Base-by-base conservation (phyloP, 2,329 filamentous ascomycete genomes). In the Byssochlamys sp. region DNA sequence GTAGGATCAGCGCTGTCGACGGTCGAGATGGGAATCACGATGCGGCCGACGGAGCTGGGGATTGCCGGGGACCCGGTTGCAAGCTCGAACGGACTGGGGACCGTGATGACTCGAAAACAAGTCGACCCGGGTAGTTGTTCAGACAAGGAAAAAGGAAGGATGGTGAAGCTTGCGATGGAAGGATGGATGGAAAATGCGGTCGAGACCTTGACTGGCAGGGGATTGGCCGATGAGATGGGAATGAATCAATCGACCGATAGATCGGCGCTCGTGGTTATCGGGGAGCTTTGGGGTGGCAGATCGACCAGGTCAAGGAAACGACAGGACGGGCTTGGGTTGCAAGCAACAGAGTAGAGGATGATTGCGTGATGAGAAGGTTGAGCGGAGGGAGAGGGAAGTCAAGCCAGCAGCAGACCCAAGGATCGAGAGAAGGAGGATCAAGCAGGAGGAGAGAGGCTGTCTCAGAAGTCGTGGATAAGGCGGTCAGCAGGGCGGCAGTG, bases 291-390 rank as follows among this genome's bases (percentile, higher is more conserved):
- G 29, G 29, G 35, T 39, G 12, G 35, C 35, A 39, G 35, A 19
- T 45, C 5, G n/a, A 45, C 19, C 39, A 45, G 39, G 39, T 7
- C 39, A 4, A 14, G 39, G 39, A 45, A 45, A 45, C 39, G 39
- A 45, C 39, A 45, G 39, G 39, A 45, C 25, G 49, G 45, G 25
- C 25, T 51, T 27, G 49, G 10, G 27, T 10, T 19, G 24, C 25
- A 5, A 26, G 12, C n/a, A 62, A 55, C 24, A 11, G 55, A 57
- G 50, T 59, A 24, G 11, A 12, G 49, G 49, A 28, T 26, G 49
- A 51, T 51, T 26, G 61, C 69, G 67, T 60, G 67, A 65, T 61
- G 67, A 68, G 57, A 71, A 67, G 24, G 24, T 26, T 25, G 49
- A 51, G 4, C 25, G 55, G 60, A 58, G 58, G 53, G 52, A 60